Conservation (phyloP, 768 basidiomycete species). For the Tubosaeta sp. region DNA sequence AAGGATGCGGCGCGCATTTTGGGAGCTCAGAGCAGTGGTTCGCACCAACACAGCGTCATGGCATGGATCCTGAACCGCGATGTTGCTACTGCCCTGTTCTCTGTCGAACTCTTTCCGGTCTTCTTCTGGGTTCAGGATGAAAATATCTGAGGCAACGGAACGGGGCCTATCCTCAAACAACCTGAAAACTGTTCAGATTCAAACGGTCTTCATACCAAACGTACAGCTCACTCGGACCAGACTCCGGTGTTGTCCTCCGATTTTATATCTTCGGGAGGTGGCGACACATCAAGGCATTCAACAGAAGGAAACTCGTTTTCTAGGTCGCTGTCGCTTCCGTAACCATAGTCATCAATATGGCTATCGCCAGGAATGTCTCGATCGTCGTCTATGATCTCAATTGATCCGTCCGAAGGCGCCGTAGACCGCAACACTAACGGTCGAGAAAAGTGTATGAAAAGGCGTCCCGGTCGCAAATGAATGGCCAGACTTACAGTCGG, state of each 20-base stretch:
- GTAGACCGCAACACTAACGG: background rate
- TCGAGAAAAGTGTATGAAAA: background rate
- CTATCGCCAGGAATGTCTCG: background rate
- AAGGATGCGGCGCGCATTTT: background rate
- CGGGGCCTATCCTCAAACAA: background rate
- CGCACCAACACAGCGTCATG: background rate
- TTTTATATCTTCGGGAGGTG: background rate
- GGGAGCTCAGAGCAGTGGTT: background rate
- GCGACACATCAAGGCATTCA: background rate
- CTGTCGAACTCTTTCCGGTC: background rate
- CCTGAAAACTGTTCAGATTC: background rate
- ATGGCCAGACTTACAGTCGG: background rate
- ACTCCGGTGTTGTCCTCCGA: background rate
- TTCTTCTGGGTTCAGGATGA: background rate
- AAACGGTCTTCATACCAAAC: background rate
- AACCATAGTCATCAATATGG: background rate
- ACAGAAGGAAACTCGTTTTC: background rate
- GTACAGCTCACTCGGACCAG: background rate
- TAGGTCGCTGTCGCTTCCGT: background rate
- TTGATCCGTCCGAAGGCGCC: too few relatives aligned
- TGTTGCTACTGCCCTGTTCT: too few relatives aligned
- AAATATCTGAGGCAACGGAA: background rate
- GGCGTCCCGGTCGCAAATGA: background rate
- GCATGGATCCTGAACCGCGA: background rate
- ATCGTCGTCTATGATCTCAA: background rate